Conservation (phyloP, 2,329 filamentous ascomycete species). For the Fusarium beomiforme region DNA sequence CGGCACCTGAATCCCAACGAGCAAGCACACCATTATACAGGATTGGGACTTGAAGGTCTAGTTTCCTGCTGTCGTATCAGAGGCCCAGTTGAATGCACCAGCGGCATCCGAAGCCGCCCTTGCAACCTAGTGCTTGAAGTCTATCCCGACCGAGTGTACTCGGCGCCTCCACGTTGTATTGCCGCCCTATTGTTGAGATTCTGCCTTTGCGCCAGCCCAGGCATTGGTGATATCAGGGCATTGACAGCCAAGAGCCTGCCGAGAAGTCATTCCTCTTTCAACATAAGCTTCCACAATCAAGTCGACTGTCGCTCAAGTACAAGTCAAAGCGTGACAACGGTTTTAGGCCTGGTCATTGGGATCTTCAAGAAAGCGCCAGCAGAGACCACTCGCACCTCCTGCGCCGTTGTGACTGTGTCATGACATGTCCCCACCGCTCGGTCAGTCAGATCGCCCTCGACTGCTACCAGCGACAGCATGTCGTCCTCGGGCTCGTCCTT, state of each 20-base stretch:
- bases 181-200: conserved; percentile 11
- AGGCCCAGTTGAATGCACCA: conserved; percentile 25
- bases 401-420: conserved; percentile 42
- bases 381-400: conserved; percentile 35
- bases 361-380: conserved; percentile 35
- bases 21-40: conserved; percentile 9
- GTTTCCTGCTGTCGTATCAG: conserved; percentile 20
- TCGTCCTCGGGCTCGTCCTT: conserved; percentile 62
- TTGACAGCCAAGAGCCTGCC: conserved; percentile 15
- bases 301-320: conserved; percentile 1
- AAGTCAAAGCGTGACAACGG: conserved; percentile 22
- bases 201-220: conserved; percentile 24
- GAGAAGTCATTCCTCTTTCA: conserved; percentile 6
- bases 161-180: conserved; percentile 32
- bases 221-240: conserved; percentile 19
- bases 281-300: conserved; percentile 9
- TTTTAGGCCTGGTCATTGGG: conserved; percentile 27
- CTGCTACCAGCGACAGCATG: conserved; percentile 48
- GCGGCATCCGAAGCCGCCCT: conserved; percentile 24
- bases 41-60: conserved; percentile 18
- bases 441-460: conserved; percentile 43
- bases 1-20: conserved; percentile 7
- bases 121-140: conserved; percentile 28
- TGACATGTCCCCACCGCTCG: conserved; percentile 46
- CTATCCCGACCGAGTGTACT: conserved; percentile 25